Evolutionary conservation across 495 filamentous ascomycete genomes (phyloP), one percentile per base, ranked within the genome.

Genomic region (Lasiosphaeria miniovina): DNA sequence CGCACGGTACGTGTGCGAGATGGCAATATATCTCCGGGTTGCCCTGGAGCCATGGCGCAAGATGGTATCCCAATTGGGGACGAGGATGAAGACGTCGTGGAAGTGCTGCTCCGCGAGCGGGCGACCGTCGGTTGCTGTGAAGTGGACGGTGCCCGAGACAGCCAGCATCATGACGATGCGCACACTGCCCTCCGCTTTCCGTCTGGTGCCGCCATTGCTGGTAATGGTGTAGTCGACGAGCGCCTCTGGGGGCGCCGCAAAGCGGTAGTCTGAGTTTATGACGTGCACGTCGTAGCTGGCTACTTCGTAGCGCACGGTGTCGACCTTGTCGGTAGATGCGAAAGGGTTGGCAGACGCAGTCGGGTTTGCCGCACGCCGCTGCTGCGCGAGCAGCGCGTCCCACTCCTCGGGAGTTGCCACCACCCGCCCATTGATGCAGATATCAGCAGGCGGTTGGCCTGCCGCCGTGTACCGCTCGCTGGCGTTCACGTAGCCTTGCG

Each of bases 1-100:
- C 14, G 74, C 64, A 17, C 88, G 79, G 63, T 90, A 92, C 52
- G 84, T 91, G 73, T 93, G 88, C 53, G 82, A 90, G 59, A 85
- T 80, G 52, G 93, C 84, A 40, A 93, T 70, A 82, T 86, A 91
- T 50, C 77, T 78, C 58, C 74, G 77, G 46, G 77, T 72, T 34
- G 73, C 74, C 34, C 60, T 61, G 4, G 71, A 36, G 55, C 64
- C 67, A 14, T 61, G 67, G 36, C 63, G 69, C 15, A 67, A 75
- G 15, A 80, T 75, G 12, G 79, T 72, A 24, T 86, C 82, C 62
- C 81, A 81, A 66, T 93, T 92, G 24, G 90, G 90, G 35, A 93
- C 87, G 46, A 96, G 72, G 2, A 92, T 79, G 61, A 93, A 86
- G 6, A 76, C 85, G 65, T 96, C 90, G 54, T 83, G 87, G 71